Evolutionary conservation across 345 rosid species (phyloP).

Genomic region (Eucalyptus tenuipes): DNA sequence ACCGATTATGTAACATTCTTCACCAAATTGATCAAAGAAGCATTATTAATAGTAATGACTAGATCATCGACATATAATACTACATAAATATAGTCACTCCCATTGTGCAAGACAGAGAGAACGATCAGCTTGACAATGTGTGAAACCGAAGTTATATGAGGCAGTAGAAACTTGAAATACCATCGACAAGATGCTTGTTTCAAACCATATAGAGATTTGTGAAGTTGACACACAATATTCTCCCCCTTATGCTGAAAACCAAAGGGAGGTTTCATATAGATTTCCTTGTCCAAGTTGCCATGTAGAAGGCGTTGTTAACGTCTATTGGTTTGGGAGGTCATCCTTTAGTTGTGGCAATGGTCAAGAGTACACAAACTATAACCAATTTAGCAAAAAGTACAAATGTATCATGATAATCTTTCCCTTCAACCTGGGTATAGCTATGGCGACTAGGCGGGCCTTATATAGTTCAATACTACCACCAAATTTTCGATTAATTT

Average conservation of each 20-base stretch:
- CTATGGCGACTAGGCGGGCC: not conserved
- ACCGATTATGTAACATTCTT: not conserved
- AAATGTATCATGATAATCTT: not conserved
- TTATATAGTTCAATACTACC: not conserved
- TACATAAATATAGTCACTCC: not conserved
- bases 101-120: not conserved
- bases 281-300: not conserved
- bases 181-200: not conserved
- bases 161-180: not conserved
- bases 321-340: not conserved
- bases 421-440: not conserved
- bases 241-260: no score
- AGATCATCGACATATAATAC: not conserved
- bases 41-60: not conserved
- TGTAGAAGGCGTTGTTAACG: no score
- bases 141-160: not conserved
- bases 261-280: not conserved
- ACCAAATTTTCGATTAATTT: not conserved
- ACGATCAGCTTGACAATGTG: not conserved
- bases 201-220: not conserved
- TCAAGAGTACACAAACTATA: not conserved
- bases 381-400: not conserved
- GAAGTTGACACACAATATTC: not conserved
- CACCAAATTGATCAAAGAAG: not conserved
- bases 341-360: not conserved